Conservation (phyloP, 495 filamentous ascomycete species). For the Xylaria intraflava region DNA sequence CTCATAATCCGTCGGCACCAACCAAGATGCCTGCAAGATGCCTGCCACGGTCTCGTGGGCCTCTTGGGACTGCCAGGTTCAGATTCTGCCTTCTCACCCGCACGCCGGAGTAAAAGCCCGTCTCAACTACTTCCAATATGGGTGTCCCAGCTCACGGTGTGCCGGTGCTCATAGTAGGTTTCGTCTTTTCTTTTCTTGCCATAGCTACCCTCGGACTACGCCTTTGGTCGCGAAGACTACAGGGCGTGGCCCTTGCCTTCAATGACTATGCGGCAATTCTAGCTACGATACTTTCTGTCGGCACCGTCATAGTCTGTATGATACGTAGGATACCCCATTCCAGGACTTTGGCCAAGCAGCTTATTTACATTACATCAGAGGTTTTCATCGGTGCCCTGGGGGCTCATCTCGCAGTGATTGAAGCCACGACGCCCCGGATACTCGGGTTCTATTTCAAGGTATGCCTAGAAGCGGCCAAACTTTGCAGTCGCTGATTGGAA, state of each 20-base stretch:
- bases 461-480: not conserved
- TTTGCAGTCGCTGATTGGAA: not conserved
- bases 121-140: not conserved
- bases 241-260: not conserved
- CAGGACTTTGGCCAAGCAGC: not conserved
- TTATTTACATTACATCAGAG: not conserved
- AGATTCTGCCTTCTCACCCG: too few relatives aligned
- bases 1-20: too few relatives aligned
- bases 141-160: not conserved
- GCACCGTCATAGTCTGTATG: too few relatives aligned
- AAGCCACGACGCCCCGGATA: not conserved
- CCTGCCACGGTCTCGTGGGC: too few relatives aligned
- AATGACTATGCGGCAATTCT: not conserved
- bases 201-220: constrained; percentile 4
- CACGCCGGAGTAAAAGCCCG: not conserved
- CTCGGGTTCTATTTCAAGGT: not conserved
- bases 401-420: not conserved
- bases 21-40: too few relatives aligned
- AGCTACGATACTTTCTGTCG: not conserved
- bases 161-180: not conserved
- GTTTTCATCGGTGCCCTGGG: not conserved
- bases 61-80: too few relatives aligned
- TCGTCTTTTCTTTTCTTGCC: not conserved
- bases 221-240: not conserved
- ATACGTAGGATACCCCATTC: not conserved